phyloP scores from a whole-genome alignment of 2,329 filamentous ascomycete species.

The Pyrenophora graminea region DNA sequence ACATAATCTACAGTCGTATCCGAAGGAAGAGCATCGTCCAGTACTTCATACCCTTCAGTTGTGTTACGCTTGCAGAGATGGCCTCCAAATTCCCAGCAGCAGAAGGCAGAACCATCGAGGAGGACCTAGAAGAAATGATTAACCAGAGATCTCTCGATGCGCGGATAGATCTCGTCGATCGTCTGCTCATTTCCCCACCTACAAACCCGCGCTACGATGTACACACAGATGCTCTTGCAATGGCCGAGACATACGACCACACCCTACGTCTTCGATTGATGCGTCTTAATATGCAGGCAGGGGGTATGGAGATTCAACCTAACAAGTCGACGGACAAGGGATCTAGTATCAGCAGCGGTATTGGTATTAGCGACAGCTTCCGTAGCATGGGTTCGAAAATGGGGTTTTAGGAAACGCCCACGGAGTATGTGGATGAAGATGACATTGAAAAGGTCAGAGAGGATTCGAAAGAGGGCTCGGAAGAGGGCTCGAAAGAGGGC shows the following conservation, averaged over 20 bases:
- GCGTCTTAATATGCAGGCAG: slow-evolving; percentile 73
- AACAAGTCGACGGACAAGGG: slow-evolving; percentile 30
- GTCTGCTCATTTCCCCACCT: slow-evolving; percentile 73
- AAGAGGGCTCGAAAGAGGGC: not conserved
- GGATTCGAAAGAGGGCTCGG: not conserved
- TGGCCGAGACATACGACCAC: slow-evolving; percentile 71
- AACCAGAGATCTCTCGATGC: slow-evolving; percentile 71
- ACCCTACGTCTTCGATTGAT: slow-evolving; percentile 77
- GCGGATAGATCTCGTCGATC: slow-evolving; percentile 81
- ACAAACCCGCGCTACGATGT: slow-evolving; percentile 69
- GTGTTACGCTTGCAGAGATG: slow-evolving; percentile 80
- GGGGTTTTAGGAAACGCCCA: slow-evolving; percentile 26
- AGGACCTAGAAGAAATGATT: slow-evolving; percentile 81
- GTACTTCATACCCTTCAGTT: slow-evolving; percentile 88
- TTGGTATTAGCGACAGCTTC: slow-evolving; percentile 34
- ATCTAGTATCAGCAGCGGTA: slow-evolving; percentile 21
- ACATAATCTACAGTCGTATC: slow-evolving; percentile 71
- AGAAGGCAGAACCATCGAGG: slow-evolving; percentile 58
- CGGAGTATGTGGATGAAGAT: not conserved
- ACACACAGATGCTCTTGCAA: slow-evolving; percentile 70
- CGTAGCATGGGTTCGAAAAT: slow-evolving; percentile 37
- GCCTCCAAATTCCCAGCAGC: slow-evolving; percentile 73
- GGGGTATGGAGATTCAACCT: slow-evolving; percentile 69
- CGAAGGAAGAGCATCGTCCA: slow-evolving; percentile 91
- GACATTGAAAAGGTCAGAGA: too few relatives aligned